phyloP scores from a whole-genome alignment of 176 grass and related monocot genomes.

The Neostapfia colusana region DNA sequence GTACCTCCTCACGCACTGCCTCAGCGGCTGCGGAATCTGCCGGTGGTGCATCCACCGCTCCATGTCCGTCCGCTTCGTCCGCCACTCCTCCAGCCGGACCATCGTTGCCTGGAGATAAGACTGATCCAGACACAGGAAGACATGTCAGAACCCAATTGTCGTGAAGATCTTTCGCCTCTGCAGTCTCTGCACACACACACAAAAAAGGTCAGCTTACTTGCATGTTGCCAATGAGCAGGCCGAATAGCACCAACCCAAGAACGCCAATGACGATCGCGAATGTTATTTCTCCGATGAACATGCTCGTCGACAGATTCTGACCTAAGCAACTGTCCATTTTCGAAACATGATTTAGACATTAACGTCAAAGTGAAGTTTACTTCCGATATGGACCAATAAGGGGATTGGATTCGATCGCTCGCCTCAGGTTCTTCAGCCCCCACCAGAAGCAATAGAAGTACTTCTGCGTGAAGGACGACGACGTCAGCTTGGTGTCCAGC shows the following conservation, averaged over 20 bases:
- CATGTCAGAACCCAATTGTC: neutral
- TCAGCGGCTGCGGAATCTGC: slow-evolving; percentile 75
- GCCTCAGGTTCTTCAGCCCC: slow-evolving; percentile 97
- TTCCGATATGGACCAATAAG: neutral
- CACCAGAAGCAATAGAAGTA: slow-evolving; percentile 99
- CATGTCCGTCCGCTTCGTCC: slow-evolving; percentile 78
- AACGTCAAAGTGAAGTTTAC: neutral
- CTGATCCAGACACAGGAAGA: slow-evolving; percentile 8
- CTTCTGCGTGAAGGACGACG: slow-evolving; percentile 77
- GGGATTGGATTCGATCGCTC: neutral
- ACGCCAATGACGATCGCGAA: slow-evolving; percentile 81
- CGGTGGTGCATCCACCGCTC: slow-evolving; percentile 98
- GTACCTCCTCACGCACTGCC: slow-evolving; percentile 72
- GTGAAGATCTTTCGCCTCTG: neutral
- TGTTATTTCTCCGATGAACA: slow-evolving; percentile 63
- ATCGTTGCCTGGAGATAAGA: slow-evolving; percentile 90
- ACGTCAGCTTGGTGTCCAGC: slow-evolving; percentile 56
- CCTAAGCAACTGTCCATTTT: slow-evolving; percentile 62
- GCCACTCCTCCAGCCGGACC: slow-evolving; percentile 90
- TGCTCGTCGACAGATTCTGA: slow-evolving; percentile 81
- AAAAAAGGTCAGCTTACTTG: slow-evolving; percentile 52
- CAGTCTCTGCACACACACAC: neutral
- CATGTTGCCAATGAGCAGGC: slow-evolving; percentile 96
- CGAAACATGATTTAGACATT: neutral
- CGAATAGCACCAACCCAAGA: slow-evolving; percentile 85